Percentiles rank a stretch among this genome's conserved stretches.
Conservation (phyloP, 2,329 filamentous ascomycete genomes). For the Exserohilum turcica region DNA sequence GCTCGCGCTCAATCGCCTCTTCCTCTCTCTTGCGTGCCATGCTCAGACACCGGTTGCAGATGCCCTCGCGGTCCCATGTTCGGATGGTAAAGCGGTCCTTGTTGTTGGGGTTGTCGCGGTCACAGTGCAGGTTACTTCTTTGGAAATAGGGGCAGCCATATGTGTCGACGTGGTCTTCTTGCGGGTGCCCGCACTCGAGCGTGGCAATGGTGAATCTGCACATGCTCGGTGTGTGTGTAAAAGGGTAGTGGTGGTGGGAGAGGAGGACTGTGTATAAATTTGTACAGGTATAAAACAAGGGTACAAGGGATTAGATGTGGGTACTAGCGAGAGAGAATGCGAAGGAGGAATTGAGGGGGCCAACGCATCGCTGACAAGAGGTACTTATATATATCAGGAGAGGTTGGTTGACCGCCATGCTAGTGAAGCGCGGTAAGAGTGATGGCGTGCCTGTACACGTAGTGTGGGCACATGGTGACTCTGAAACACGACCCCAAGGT, state of each 20-base stretch:
- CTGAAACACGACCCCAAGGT: conserved; percentile 8
- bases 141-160: conserved; percentile 21
- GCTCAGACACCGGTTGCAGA: conserved; percentile 23
- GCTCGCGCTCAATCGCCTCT: conserved; percentile 16
- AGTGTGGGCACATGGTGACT: conserved; percentile 8
- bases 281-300: neutral
- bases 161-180: conserved; percentile 25
- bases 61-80: conserved; percentile 17
- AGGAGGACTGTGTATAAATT: neutral
- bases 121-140: conserved; percentile 17
- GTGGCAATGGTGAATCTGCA: conserved; percentile 28
- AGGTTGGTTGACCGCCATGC: conserved; percentile 4
- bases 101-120: conserved; percentile 24
- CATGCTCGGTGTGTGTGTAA: conserved; percentile 14
- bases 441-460: conserved; percentile 13
- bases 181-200: conserved; percentile 28
- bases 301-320: conserved; percentile 5
- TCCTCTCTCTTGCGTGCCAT: conserved; percentile 15
- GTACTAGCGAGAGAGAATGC: conserved; percentile 11
- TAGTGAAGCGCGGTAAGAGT: conserved; percentile 12
- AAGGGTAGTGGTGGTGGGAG: neutral
- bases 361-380: neutral
- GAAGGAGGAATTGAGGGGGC: conserved; percentile 5
- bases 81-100: conserved; percentile 18
- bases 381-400: conserved; percentile 13